Percentiles rank a stretch among this genome's conserved stretches.
These are phyloP conservation scores for Hibiscus syriacus DNA, from an alignment of 345 rosid species.

Conservation along the genomic window DNA sequence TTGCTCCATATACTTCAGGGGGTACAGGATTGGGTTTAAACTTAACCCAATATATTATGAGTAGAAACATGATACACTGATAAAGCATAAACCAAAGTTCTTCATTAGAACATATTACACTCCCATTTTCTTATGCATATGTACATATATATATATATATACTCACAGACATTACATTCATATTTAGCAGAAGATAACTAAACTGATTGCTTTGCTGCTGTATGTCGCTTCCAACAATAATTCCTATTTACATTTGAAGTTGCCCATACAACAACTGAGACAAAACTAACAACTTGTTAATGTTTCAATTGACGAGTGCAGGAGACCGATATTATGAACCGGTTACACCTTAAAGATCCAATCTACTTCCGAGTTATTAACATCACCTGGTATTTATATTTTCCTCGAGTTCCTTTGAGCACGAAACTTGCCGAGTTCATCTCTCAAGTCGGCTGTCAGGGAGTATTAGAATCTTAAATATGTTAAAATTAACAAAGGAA, in stretches of 20 bases:
- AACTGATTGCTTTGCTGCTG: conserved; percentile 1
- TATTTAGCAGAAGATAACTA: conserved; percentile 5
- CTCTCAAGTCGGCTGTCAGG: conserved; percentile 83
- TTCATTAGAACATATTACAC: conserved; percentile 15
- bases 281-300: neutral
- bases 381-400: conserved; percentile 52
- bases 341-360: no score
- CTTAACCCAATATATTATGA: no score
- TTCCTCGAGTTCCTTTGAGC: conserved; percentile 73
- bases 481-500: neutral
- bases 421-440: conserved; percentile 76
- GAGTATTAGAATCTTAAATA: neutral
- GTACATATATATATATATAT: conserved; percentile 38
- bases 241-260: conserved; percentile 35
- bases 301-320: neutral
- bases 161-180: conserved; percentile 30
- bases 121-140: neutral
- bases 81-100: conserved; percentile 11
- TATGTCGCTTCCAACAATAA: conserved; percentile 23
- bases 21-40: no score
- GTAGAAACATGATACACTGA: neutral
- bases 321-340: neutral
- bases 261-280: conserved; percentile 14
- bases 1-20: no score
- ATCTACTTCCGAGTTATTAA: neutral